These are phyloP conservation scores for Irpex lacteus DNA, from an alignment of 1,284 basidiomycete species.

Conservation along the genomic window DNA sequence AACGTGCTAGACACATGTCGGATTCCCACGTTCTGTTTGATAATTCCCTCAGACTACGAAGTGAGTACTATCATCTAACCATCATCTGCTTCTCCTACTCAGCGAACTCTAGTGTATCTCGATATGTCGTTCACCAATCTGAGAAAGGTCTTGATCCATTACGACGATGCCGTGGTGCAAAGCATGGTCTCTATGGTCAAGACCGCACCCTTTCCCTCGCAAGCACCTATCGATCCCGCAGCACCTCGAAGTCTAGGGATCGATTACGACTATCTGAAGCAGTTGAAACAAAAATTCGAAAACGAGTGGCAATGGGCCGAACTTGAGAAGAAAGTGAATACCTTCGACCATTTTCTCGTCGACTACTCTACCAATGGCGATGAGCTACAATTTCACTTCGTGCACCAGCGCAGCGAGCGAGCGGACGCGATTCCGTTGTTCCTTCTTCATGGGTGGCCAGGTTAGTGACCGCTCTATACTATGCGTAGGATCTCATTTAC, in stretches of 20 bases:
- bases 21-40: too few relatives aligned
- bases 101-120: neutral
- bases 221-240: neutral
- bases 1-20: too few relatives aligned
- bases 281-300: neutral
- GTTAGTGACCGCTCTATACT: neutral
- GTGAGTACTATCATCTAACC: too few relatives aligned
- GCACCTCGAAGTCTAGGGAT: neutral
- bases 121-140: neutral
- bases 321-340: slow-evolving; percentile 15
- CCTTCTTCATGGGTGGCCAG: slow-evolving; percentile 17
- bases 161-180: neutral
- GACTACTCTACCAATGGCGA: slow-evolving; percentile 3
- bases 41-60: too few relatives aligned
- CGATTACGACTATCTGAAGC: neutral
- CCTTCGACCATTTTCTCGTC: slow-evolving; percentile 13
- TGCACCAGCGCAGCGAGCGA: slow-evolving; percentile 12
- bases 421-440: slow-evolving; percentile 15
- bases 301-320: slow-evolving; percentile 12
- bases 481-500: neutral
- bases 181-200: neutral
- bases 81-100: too few relatives aligned
- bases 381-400: slow-evolving; percentile 13
- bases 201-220: neutral
- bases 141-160: neutral